Base-by-base conservation (phyloP, 768 basidiomycete species). In the Trametes cinnabarina region DNA sequence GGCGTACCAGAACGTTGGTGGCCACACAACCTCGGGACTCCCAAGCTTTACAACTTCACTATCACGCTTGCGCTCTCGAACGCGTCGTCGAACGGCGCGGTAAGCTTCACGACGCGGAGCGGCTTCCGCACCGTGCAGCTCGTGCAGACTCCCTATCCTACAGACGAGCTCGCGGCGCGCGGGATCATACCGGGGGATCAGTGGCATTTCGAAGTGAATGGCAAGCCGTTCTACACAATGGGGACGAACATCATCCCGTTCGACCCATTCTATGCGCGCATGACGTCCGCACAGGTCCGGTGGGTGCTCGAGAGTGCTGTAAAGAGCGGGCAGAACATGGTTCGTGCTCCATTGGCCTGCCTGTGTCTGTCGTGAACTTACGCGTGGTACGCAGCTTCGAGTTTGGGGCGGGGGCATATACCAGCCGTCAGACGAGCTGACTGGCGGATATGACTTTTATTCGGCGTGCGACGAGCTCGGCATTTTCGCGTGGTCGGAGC, bases 241-340 rank as follows among this genome's bases (percentile, higher is more conserved):
- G 82, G 83, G 9, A 82, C 81, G 23, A 85, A 83, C 52, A 76
- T 83, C 61, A 82, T 85, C 55, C 84, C 84, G 1, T 84, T 82
- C 61, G 83, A 85, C 67, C 79, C 80, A 8, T 84, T 85, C 66
- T 83, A 84, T 58, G 69, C 81, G 28, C 72, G 83, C 39, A 78
- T 73, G 12, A 76, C 77, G 10, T 74, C 78, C 11, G 81, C 80
- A 23, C 71, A 76, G 55, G 80, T 82, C 7, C 69, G 79, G 32
- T 84, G 82, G 83, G 70, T 84, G 20, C 66, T 84, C 14, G 77
- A 84, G 68, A 83, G 82, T 58, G 82, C 79, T 2, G 76, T 81
- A 2, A 67, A 70, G 46, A 80, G 79, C 52, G 82, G 81, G 9
- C 83, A 84, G 68, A 84, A 84, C 58, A 84, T 82, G 82, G 82